phyloP scores from a whole-genome alignment of 768 basidiomycete species.

The Flagelloscypha sp. region DNA sequence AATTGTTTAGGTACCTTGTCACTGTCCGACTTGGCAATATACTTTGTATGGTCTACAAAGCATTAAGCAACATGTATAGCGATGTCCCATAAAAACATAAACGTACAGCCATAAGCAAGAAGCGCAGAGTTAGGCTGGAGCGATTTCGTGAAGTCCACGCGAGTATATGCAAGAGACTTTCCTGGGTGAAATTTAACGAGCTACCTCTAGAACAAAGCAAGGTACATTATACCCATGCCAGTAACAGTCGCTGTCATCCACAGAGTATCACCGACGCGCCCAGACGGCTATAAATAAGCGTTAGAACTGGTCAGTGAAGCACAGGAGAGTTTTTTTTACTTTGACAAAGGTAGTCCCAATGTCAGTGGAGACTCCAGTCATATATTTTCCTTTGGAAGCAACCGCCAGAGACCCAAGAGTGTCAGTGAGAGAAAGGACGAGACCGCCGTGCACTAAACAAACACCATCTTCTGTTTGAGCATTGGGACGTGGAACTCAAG shows the following conservation, averaged over 20 bases:
- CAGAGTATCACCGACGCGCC: slow-evolving; percentile 60
- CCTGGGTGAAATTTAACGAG: slow-evolving; percentile 32
- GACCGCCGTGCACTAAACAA: slow-evolving; percentile 67
- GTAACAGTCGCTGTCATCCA: slow-evolving; percentile 57
- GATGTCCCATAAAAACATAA: neutral
- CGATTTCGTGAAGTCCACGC: slow-evolving; percentile 68
- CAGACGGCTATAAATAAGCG: too few species aligned
- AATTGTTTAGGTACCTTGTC: slow-evolving; percentile 28
- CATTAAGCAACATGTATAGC: slow-evolving; percentile 5
- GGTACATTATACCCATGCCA: slow-evolving; percentile 47
- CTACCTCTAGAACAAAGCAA: neutral
- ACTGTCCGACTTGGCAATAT: slow-evolving; percentile 59
- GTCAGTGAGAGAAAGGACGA: slow-evolving; percentile 76
- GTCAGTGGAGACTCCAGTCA: slow-evolving; percentile 86
- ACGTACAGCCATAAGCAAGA: slow-evolving; percentile 76
- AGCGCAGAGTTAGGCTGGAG: slow-evolving; percentile 53
- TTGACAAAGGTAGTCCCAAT: slow-evolving; percentile 60
- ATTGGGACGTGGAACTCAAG: neutral
- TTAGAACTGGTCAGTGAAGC: too few species aligned
- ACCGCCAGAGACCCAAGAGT: slow-evolving; percentile 81
- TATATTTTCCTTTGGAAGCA: slow-evolving; percentile 71
- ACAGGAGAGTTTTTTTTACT: too few species aligned
- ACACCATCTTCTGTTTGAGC: neutral
- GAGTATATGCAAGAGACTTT: slow-evolving; percentile 72
- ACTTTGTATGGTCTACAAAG: slow-evolving; percentile 72